Conservation (phyloP, 176 grass and related monocot species). For the Ananas comosus region DNA sequence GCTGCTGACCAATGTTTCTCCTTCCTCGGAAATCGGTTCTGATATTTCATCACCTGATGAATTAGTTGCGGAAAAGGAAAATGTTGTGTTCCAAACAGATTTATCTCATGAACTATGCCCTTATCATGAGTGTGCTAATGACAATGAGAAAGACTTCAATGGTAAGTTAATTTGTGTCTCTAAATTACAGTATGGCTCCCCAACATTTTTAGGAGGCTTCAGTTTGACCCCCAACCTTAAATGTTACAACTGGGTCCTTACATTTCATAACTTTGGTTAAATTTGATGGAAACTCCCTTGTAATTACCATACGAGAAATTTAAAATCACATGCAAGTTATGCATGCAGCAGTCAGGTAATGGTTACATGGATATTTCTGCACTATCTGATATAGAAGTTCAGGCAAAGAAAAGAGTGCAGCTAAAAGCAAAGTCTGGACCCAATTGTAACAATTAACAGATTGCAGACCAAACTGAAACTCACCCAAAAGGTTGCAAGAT, state of each 20-base stretch:
- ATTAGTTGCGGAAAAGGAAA: slow-evolving; percentile 9
- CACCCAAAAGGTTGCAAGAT: background rate
- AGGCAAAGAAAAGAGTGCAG: no score
- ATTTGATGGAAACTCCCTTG: no score
- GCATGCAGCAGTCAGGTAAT: background rate
- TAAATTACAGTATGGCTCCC: background rate
- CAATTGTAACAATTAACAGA: background rate
- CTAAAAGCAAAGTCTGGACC: background rate
- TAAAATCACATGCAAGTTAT: background rate
- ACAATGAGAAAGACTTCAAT: slow-evolving; percentile 11
- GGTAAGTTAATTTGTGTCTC: slow-evolving; percentile 19
- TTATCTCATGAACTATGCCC: background rate
- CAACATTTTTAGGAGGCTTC: background rate
- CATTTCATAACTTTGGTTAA: no score
- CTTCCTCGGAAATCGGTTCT: slow-evolving; percentile 17
- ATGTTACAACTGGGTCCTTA: no score
- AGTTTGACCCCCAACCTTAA: background rate
- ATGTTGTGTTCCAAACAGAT: slow-evolving; percentile 21
- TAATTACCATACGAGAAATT: no score
- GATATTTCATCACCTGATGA: slow-evolving; percentile 2
- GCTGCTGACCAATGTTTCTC: slow-evolving; percentile 23
- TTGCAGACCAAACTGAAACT: background rate
- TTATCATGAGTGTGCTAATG: slow-evolving; percentile 11
- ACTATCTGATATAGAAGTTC: no score
- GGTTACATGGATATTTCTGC: no score